Conservation (phyloP, 805 yeast species). For the Teunomyces kruisii region DNA sequence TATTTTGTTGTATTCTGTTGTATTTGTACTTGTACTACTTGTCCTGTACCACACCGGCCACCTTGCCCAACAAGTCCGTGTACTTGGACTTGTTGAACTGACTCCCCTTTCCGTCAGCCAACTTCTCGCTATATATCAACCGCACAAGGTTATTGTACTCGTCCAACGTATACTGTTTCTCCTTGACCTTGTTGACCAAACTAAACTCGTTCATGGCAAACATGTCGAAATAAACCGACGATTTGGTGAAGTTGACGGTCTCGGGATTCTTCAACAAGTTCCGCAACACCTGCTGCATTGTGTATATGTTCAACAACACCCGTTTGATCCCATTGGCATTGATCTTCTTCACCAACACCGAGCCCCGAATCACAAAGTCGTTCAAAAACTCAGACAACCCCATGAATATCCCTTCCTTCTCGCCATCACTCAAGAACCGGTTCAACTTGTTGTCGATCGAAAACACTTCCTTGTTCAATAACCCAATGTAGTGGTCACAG, state of each 20-base stretch:
- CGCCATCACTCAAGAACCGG: constrained; percentile 30
- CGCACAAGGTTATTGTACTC: constrained; percentile 54
- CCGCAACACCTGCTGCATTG: constrained; percentile 68
- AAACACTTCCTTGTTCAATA: constrained; percentile 50
- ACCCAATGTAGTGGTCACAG: constrained; percentile 53
- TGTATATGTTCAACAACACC: constrained; percentile 58
- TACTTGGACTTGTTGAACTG: constrained; percentile 40
- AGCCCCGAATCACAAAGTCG: constrained; percentile 50
- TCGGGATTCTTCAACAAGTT: constrained; percentile 53
- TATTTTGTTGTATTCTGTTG: no score
- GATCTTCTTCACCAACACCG: constrained; percentile 48
- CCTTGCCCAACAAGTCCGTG: constrained; percentile 23
- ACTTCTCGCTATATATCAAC: constrained; percentile 49
- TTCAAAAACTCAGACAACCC: constrained; percentile 57
- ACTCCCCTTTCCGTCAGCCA: constrained; percentile 38
- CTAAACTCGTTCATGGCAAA: constrained; percentile 50
- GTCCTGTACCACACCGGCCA: neutral
- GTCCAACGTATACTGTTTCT: constrained; percentile 35
- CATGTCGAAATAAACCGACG: constrained; percentile 57
- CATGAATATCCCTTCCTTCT: constrained; percentile 29
- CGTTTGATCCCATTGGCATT: constrained; percentile 61
- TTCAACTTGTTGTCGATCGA: constrained; percentile 44
- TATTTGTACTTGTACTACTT: no score
- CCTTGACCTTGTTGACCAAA: constrained; percentile 39
- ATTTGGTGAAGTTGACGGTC: constrained; percentile 51